Base-by-base conservation (phyloP, 2,329 filamentous ascomycete species). In the Ophiostoma quercus region DNA sequence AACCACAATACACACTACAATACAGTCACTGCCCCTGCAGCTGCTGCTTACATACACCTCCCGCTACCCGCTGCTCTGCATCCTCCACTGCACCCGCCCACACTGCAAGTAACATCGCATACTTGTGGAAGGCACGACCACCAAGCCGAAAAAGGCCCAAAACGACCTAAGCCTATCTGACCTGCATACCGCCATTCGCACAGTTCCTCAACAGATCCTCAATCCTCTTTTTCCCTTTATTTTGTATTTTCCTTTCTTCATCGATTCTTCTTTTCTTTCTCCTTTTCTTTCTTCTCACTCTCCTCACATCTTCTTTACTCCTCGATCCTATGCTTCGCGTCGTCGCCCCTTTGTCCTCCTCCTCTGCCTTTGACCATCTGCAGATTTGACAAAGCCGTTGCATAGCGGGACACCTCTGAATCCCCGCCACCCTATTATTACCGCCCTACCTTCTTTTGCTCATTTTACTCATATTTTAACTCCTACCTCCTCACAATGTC, bases 151-250 rank as follows among this genome's bases (percentile, higher is more conserved):
- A 67, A 34, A 34, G n/a, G 34, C 32, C 34, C 22, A 65, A 39
- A 65, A 41, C 62, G 34, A 65, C 62, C 62, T 65, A 65, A 65
- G n/a, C 62, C 62, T 22, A 39, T 65, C 32, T 25, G 66, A 12
- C 25, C 66, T 67, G 66, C 66, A 67, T 67, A 67, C 66, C 66
- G 66, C 66, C 12, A 67, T 67, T 67, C 66, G 25, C 66, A 47
- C 34, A 34, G 25, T 9, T 62, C 51, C 5, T 67, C 39, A 66
- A 57, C 67, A 69, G 29, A n/a, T 19, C 34, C 62, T 65, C 43
- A 54, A 34, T 47, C 41, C 11, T 63, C 25, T 54, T 66, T 32
- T 67, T n/a, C n/a, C 16, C 5, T 7, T 65, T 63, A 62, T 66
- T 68, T 25, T 14, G 29, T 63, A 47, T 62, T 19, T 16, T 43